A percentile compares a stretch with the other conserved stretches of the same genome.
Conservation (phyloP, 2,329 filamentous ascomycete genomes). For the Aciculosporium take region DNA sequence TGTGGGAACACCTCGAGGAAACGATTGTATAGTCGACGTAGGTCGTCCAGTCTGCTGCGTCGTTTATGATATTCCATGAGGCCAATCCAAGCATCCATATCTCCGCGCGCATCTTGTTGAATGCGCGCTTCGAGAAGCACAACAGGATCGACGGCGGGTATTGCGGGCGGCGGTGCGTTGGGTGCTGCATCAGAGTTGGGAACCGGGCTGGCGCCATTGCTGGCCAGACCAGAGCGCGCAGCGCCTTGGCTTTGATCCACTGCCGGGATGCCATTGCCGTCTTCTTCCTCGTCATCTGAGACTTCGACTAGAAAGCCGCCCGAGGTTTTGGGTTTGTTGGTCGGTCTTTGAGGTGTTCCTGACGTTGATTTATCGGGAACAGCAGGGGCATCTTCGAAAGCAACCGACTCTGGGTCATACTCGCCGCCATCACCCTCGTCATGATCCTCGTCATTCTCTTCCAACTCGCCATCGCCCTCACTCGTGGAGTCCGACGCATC, state of each 20-base stretch:
- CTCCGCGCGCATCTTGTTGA: constrained; percentile 81
- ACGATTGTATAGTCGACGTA: constrained; percentile 66
- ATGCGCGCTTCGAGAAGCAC: constrained; percentile 80
- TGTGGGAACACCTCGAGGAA: constrained; percentile 83
- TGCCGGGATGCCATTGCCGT: constrained; percentile 11
- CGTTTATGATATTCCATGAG: constrained; percentile 75
- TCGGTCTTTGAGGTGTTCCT: constrained; percentile 15
- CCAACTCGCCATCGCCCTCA: constrained; percentile 33
- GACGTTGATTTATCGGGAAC: constrained; percentile 16
- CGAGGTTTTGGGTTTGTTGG: constrained; percentile 42
- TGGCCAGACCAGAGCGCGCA: constrained; percentile 6
- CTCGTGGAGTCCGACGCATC: constrained; percentile 32
- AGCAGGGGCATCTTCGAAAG: constrained; percentile 27
- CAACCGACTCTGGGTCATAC: constrained; percentile 44
- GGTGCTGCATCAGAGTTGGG: constrained; percentile 14
- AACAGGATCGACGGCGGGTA: constrained; percentile 49
- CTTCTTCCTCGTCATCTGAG: constrained; percentile 41
- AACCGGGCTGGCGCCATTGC: constrained; percentile 10
- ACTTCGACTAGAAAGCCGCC: constrained; percentile 47
- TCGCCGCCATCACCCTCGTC: constrained; percentile 40
- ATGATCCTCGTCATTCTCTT: constrained; percentile 37
- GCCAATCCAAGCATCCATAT: constrained; percentile 80
- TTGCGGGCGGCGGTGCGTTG: constrained; percentile 20
- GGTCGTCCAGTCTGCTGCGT: constrained; percentile 69
- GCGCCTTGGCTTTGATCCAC: constrained; percentile 5